A percentile compares a stretch with the other conserved stretches of the same genome.
Conservation (phyloP, 306 rosid genomes). For the Aeschynomene evenia region DNA sequence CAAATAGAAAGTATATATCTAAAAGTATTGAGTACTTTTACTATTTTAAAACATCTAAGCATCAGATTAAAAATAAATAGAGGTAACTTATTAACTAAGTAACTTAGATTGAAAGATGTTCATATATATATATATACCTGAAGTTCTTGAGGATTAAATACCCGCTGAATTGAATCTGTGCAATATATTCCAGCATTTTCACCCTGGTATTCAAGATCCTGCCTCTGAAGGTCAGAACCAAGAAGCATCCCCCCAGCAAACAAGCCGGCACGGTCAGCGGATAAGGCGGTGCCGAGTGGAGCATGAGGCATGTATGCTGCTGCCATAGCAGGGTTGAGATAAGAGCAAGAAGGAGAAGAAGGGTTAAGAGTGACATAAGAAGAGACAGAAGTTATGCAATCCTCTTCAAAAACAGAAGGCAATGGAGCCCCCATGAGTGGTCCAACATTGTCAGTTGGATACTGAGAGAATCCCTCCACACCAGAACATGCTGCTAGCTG, state of each 20-base stretch:
- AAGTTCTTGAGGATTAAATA: constrained; percentile 73
- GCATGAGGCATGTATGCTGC: constrained; percentile 53
- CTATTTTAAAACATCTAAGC: no score
- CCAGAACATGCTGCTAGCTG: constrained; percentile 50
- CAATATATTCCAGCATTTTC: constrained; percentile 71
- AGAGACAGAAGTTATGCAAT: constrained; percentile 76
- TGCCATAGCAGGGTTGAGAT: constrained; percentile 50
- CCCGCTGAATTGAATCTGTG: constrained; percentile 58
- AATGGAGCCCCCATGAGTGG: constrained; percentile 53
- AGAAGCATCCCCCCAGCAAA: constrained; percentile 55
- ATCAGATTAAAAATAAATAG: no score
- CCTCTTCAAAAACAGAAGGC: constrained; percentile 71
- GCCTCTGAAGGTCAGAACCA: constrained; percentile 70
- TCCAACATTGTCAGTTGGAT: constrained; percentile 43
- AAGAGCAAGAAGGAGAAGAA: constrained; percentile 70
- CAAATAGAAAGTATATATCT: no score
- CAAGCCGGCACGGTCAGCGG: constrained; percentile 61
- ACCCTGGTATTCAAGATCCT: constrained; percentile 75
- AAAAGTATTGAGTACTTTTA: no score
- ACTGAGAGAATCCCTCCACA: constrained; percentile 65
- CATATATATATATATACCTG: no score
- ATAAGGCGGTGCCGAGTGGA: constrained; percentile 50
- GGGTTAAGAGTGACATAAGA: constrained; percentile 73
- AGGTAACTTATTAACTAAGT: neutral
- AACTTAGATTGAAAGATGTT: constrained; percentile 3